Evolutionary conservation across 352 stramenopile genomes (phyloP).

Genomic region (Phytophthora brassicae): DNA sequence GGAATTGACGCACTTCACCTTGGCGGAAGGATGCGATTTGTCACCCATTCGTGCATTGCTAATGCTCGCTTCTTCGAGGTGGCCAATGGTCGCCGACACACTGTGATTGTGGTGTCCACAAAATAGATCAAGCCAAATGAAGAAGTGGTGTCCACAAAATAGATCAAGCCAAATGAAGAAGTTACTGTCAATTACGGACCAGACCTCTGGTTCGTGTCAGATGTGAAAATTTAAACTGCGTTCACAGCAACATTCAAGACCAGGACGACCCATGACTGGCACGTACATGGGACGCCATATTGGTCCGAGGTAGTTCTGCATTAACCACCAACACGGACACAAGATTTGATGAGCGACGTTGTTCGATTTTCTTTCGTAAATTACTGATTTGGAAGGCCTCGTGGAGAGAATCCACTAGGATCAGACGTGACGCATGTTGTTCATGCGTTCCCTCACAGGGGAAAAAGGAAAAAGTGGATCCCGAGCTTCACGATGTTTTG

Average conservation of each 20-base stretch:
- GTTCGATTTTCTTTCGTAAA: too few relatives aligned
- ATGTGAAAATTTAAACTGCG: not conserved
- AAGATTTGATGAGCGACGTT: too few relatives aligned
- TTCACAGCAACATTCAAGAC: not conserved
- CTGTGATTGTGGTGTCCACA: not conserved
- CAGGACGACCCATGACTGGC: not conserved
- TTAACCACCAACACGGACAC: not conserved
- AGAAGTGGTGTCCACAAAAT: too few relatives aligned
- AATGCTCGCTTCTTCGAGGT: slow-evolving; percentile 3
- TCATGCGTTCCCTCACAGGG: too few relatives aligned
- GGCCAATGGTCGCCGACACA: not conserved
- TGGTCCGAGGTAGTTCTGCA: too few relatives aligned
- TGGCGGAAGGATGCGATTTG: not conserved
- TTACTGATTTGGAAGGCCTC: too few relatives aligned
- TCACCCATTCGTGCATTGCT: not conserved
- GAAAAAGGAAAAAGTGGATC: too few relatives aligned
- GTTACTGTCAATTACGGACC: not conserved
- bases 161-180: not conserved
- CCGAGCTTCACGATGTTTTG: too few relatives aligned
- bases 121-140: not conserved
- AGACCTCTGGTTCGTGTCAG: slow-evolving; percentile 11
- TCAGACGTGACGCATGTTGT: too few relatives aligned
- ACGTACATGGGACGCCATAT: not conserved
- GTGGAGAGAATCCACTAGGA: too few relatives aligned
- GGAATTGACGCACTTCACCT: slow-evolving; percentile 2